Base-by-base conservation (phyloP, 2,329 filamentous ascomycete species). In the Tolypocladium album region DNA sequence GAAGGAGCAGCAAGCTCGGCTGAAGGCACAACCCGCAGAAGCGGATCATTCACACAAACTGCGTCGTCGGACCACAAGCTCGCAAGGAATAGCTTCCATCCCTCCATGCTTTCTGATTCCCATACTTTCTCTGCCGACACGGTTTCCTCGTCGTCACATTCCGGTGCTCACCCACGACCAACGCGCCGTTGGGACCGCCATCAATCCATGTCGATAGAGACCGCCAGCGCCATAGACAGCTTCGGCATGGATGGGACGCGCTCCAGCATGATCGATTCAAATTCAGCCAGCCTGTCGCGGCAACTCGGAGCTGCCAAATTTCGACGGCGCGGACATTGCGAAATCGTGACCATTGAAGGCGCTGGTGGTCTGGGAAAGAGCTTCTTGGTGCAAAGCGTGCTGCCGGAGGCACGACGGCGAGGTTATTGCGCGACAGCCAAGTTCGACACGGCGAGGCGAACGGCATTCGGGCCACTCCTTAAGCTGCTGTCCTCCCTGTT, bases 371-470 rank as follows among this genome's bases (percentile, higher is more conserved):
- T 87, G n/a, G 85, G 85, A 20, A 88, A 88, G 70, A 87, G 81
- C 63, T 83, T 82, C 61, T 76, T 88, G 20, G 82, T 87, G 34
- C 83, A 87, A 65, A 85, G 83, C 11, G 81, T 87, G 6, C 77
- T 87, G 50, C 75, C 80, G 3, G 85, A 88, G 64, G 82, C 82
- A 20, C 77, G 85, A 57, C 78, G 81, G 55, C 79, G 81, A 61
- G 85, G 85, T 3, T 88, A 87, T 67, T 87, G 84, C 66, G 83
- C 84, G 8, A 86, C 83, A 39, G 82, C 85, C 47, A 88, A 88
- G 67, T 88, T 88, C 61, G 85, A 88, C 66, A 82, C 80, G 0
- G 81, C 84, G 0, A 77, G 82, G 64, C 80, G 80, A 65, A 82
- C 78, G 11, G 82, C 85, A 4, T 88, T 86, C 68, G 84, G 84